Evolutionary conservation across 2,329 filamentous ascomycete genomes (phyloP).

Genomic region (Verticillium dahliae): DNA sequence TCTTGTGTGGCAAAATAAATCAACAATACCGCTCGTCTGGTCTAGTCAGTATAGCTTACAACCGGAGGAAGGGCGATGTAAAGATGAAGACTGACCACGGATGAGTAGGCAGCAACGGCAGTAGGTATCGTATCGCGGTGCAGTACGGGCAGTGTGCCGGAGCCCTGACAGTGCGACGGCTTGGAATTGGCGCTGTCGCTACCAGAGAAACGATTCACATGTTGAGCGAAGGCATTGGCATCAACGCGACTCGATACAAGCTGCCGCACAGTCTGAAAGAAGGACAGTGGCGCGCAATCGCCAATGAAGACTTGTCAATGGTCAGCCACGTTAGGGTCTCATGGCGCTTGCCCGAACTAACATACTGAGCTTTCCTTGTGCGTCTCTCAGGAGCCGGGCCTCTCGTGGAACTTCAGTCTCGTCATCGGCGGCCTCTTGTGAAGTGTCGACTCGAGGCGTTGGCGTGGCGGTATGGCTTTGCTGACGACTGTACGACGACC

Average conservation of each 20-base stretch:
- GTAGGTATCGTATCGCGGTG: constrained; percentile 7
- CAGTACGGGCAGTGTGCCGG: constrained; percentile 14
- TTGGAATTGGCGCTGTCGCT: background rate
- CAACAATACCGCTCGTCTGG: constrained; percentile 37
- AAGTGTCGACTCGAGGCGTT: background rate
- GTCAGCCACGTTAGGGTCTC: background rate
- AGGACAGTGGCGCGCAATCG: constrained; percentile 48
- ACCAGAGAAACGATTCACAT: constrained; percentile 40
- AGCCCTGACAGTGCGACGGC: constrained; percentile 7
- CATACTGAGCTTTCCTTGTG: constrained; percentile 40
- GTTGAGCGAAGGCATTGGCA: constrained; percentile 42
- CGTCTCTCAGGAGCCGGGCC: constrained; percentile 43
- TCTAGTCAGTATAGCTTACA: background rate
- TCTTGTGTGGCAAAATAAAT: constrained; percentile 36
- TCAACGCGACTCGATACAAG: constrained; percentile 43
- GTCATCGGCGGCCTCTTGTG: constrained; percentile 30
- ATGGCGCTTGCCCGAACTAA: background rate
- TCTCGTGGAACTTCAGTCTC: constrained; percentile 49
- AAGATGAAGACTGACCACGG: constrained; percentile 15
- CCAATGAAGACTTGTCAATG: constrained; percentile 37
- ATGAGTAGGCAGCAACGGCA: constrained; percentile 15
- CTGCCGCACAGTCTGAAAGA: constrained; percentile 48
- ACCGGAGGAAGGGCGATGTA: background rate
- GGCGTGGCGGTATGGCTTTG: background rate
- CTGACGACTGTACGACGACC: constrained; percentile 3